Percentiles rank a stretch among this genome's conserved stretches.
Conservation (phyloP, 1,139 yeast genomes). For the Geotrichum reessii region DNA sequence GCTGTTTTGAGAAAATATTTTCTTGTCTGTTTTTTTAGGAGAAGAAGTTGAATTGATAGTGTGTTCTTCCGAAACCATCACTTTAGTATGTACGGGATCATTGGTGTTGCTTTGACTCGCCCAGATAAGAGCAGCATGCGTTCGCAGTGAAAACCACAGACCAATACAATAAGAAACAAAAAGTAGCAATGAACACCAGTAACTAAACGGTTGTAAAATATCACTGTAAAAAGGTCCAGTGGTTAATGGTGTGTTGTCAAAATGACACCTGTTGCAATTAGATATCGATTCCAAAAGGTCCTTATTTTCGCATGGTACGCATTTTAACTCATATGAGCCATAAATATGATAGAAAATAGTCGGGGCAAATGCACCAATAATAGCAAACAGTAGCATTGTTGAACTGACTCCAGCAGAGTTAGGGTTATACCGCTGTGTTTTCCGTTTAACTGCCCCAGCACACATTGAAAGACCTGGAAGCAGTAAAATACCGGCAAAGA, state of each 20-base stretch:
- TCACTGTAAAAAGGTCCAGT: slow-evolving; percentile 55
- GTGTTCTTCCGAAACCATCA: too few relatives aligned
- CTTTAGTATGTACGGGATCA: too few relatives aligned
- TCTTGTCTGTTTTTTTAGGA: too few relatives aligned
- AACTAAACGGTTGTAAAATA: slow-evolving; percentile 73
- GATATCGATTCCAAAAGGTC: too few relatives aligned
- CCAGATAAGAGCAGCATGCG: slow-evolving; percentile 94
- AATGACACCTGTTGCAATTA: slow-evolving; percentile 72
- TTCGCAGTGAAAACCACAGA: slow-evolving; percentile 82
- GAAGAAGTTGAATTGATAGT: too few relatives aligned
- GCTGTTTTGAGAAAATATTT: too few relatives aligned
- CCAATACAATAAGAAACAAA: slow-evolving; percentile 91
- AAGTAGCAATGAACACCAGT: slow-evolving; percentile 71
- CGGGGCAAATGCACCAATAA: slow-evolving; percentile 90
- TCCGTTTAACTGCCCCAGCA: slow-evolving; percentile 86
- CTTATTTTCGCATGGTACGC: slow-evolving; percentile 45
- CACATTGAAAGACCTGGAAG: slow-evolving; percentile 96
- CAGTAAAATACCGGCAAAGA: slow-evolving; percentile 83
- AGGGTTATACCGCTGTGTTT: slow-evolving; percentile 93
- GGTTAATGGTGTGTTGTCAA: slow-evolving; percentile 66
- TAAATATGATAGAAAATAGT: slow-evolving; percentile 84
- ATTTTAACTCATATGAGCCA: slow-evolving; percentile 77
- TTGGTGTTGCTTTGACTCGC: slow-evolving; percentile 12
- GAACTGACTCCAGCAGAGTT: slow-evolving; percentile 96
- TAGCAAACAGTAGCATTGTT: slow-evolving; percentile 87